phyloP scores from a whole-genome alignment of 1,284 basidiomycete genomes.

The Exobasidium rhododendri region DNA sequence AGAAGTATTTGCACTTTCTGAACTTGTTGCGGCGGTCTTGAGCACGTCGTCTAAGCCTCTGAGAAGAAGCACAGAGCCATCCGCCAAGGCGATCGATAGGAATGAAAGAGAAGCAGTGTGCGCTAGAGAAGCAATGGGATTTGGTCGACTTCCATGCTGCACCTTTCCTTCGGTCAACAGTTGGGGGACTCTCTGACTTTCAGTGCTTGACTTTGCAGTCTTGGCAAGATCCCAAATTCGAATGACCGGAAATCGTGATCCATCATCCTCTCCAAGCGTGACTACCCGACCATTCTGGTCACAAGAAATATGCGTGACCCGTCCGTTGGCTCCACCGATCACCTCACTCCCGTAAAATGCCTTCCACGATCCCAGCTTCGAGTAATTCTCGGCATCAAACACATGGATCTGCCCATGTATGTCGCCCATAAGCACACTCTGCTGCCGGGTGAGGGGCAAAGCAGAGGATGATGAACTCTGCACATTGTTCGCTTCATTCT shows the following conservation, averaged over 20 bases:
- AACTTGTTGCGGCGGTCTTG: constrained; percentile 58
- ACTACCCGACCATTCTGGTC: constrained; percentile 35
- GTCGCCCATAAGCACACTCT: constrained; percentile 31
- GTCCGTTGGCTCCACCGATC: constrained; percentile 9
- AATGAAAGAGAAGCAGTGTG: constrained; percentile 76
- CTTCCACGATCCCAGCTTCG: constrained; percentile 32
- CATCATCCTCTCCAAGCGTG: constrained; percentile 39
- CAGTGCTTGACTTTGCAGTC: constrained; percentile 3
- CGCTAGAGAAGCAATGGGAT: constrained; percentile 68
- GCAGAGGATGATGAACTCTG: constrained; percentile 10
- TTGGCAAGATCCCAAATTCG: constrained; percentile 44
- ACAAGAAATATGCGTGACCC: constrained; percentile 36
- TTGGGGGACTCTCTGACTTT: constrained; percentile 24
- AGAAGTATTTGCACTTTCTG: constrained; percentile 17
- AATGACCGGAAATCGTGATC: constrained; percentile 34
- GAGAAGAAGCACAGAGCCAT: constrained; percentile 89
- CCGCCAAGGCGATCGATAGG: constrained; percentile 83
- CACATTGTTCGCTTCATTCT: not conserved
- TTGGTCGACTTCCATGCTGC: constrained; percentile 43
- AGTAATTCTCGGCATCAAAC: constrained; percentile 35
- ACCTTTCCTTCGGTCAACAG: constrained; percentile 44
- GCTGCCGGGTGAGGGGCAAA: not conserved
- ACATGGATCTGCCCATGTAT: constrained; percentile 32
- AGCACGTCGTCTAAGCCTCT: constrained; percentile 85
- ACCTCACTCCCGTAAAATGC: constrained; percentile 27